Conservation (phyloP, 306 rosid genomes). For the Sicyos edulis region DNA sequence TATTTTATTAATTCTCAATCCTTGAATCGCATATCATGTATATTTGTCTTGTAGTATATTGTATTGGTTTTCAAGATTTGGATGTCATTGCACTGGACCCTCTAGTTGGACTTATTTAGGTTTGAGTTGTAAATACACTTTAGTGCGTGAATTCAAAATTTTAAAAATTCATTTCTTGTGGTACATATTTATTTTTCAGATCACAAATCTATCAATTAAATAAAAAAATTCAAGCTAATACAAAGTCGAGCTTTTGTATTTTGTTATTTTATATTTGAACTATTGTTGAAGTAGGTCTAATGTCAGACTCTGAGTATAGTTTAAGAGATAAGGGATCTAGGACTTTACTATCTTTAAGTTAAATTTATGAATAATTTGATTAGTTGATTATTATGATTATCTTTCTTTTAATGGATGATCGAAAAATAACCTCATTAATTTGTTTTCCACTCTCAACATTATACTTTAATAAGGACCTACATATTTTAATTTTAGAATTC, state of each 20-base stretch:
- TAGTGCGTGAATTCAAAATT: neutral
- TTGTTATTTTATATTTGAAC: neutral
- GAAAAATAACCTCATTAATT: too few species aligned
- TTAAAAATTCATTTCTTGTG: neutral
- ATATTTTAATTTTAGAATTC: too few species aligned
- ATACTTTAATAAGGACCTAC: neutral
- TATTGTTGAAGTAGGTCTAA: too few species aligned
- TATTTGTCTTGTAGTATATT: neutral
- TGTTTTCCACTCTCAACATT: neutral
- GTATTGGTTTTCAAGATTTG: neutral
- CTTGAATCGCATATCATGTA: slow-evolving; percentile 3
- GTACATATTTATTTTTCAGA: neutral
- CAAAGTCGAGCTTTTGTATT: neutral
- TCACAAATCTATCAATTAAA: neutral
- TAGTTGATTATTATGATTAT: too few species aligned
- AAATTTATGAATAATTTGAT: too few species aligned
- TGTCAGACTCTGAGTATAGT: too few species aligned
- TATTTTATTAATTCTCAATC: neutral
- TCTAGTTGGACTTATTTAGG: neutral
- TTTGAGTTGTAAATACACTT: neutral
- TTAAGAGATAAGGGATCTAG: neutral
- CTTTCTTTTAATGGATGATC: too few species aligned
- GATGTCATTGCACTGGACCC: neutral
- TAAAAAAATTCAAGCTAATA: neutral
- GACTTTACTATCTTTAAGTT: too few species aligned